These are phyloP conservation scores for Yamadazyma sp. DNA, from an alignment of 805 yeast species.

Conservation along the genomic window DNA sequence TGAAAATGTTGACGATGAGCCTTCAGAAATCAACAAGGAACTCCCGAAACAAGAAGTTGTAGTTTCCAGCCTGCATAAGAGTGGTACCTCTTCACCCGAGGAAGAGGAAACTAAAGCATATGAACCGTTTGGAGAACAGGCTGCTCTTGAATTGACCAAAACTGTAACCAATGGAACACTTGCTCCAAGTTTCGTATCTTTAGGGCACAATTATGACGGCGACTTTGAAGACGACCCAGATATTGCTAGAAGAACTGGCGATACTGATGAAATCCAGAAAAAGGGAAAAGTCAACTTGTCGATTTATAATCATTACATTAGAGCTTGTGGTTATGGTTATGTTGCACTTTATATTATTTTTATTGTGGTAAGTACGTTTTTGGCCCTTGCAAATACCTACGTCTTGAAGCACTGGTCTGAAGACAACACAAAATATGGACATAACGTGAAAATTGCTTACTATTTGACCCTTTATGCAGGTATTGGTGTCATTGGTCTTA, in stretches of 20 bases:
- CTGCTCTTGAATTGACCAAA: constrained; percentile 17
- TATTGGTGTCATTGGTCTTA: constrained; percentile 29
- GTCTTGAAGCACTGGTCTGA: constrained; percentile 40
- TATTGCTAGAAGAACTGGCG: constrained; percentile 19
- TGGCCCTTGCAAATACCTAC: constrained; percentile 25
- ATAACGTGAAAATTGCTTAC: constrained; percentile 24
- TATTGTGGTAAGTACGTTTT: constrained; percentile 20
- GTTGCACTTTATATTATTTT: constrained; percentile 25
- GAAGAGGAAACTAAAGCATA: constrained; percentile 11
- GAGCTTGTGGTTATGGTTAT: constrained; percentile 32
- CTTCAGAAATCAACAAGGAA: no score
- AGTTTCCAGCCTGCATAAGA: constrained; percentile 11
- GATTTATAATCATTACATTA: constrained; percentile 29
- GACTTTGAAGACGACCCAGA: constrained; percentile 22
- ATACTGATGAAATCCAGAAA: constrained; percentile 27
- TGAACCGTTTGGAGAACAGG: constrained; percentile 8
- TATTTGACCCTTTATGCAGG: constrained; percentile 27
- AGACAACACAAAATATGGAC: constrained; percentile 23
- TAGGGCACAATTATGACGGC: constrained; percentile 31
- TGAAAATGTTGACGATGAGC: no score
- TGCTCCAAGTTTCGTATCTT: constrained; percentile 35
- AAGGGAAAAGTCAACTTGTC: constrained; percentile 31
- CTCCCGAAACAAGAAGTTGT: no score
- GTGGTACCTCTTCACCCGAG: constrained; percentile 19
- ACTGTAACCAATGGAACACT: constrained; percentile 12